phyloP scores from a whole-genome alignment of 192 early-diverging fungal species.

The Coemansia sp. region DNA sequence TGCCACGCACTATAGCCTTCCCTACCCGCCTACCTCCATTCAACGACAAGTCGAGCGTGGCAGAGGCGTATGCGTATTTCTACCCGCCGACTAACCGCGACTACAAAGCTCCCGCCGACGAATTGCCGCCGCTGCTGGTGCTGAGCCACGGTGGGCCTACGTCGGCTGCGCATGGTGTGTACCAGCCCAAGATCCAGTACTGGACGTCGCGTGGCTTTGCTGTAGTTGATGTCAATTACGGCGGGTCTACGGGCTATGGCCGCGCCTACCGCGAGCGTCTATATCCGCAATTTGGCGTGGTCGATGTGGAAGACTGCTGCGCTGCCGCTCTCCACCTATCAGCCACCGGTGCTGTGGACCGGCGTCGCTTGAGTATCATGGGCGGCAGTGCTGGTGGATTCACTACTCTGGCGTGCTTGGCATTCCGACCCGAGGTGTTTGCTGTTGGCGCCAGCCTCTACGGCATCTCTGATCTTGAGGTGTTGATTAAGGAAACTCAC shows the following conservation, averaged over 20 bases:
- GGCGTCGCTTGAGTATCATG: slow-evolving; percentile 62
- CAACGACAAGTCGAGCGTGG: not conserved
- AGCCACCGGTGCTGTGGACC: slow-evolving; percentile 60
- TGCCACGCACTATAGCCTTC: slow-evolving; percentile 63
- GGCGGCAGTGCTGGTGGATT: slow-evolving; percentile 74
- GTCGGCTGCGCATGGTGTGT: slow-evolving; percentile 28
- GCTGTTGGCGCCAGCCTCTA: slow-evolving; percentile 69
- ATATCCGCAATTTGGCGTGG: slow-evolving; percentile 68
- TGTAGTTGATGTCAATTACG: slow-evolving; percentile 75
- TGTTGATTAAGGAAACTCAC: slow-evolving; percentile 73
- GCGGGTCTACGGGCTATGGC: slow-evolving; percentile 76
- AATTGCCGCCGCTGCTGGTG: slow-evolving; percentile 70
- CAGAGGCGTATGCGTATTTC: slow-evolving; percentile 57
- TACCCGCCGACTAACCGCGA: slow-evolving; percentile 69
- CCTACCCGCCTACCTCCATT: slow-evolving; percentile 57
- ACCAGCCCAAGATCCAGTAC: slow-evolving; percentile 62
- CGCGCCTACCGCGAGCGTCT: slow-evolving; percentile 74
- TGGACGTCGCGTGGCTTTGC: slow-evolving; percentile 81
- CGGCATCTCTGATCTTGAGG: slow-evolving; percentile 72
- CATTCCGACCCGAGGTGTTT: slow-evolving; percentile 73
- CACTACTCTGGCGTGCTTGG: slow-evolving; percentile 64
- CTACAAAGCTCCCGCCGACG: slow-evolving; percentile 53
- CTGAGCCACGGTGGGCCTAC: slow-evolving; percentile 78
- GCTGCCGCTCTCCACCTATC: slow-evolving; percentile 68
- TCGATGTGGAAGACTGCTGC: slow-evolving; percentile 79